Conservation (phyloP, 1,284 basidiomycete genomes). For the Sporisorium graminicola region DNA sequence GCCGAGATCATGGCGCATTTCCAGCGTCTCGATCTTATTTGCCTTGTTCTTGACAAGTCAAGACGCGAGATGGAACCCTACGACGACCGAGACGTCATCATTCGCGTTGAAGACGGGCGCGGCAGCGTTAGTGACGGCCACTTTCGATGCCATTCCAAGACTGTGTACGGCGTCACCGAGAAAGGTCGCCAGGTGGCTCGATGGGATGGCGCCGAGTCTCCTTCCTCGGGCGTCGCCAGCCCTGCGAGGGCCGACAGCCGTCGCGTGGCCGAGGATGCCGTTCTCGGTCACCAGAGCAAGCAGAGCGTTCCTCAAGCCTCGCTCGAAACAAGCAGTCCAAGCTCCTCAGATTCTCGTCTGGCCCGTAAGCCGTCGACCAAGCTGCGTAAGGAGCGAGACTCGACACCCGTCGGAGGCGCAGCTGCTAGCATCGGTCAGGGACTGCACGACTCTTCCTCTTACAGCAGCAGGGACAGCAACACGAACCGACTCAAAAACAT, state of each 20-base stretch:
- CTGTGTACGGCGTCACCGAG: slow-evolving; percentile 92
- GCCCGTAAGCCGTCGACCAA: slow-evolving; percentile 82
- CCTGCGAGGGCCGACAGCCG: slow-evolving; percentile 23
- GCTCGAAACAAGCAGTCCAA: slow-evolving; percentile 31
- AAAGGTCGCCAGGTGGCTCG: slow-evolving; percentile 86
- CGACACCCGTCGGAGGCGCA: slow-evolving; percentile 4
- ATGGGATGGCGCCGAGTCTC: slow-evolving; percentile 71
- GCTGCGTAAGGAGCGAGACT: slow-evolving; percentile 72
- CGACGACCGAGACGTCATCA: slow-evolving; percentile 53
- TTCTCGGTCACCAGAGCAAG: slow-evolving; percentile 2
- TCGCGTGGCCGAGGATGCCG: slow-evolving; percentile 15
- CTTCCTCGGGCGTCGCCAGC: slow-evolving; percentile 22
- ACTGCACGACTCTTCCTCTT: slow-evolving; percentile 47
- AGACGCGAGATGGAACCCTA: slow-evolving; percentile 58
- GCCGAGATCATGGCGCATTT: slow-evolving; percentile 98
- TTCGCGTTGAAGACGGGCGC: slow-evolving; percentile 59
- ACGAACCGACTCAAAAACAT: slow-evolving; percentile 91
- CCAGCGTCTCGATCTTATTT: slow-evolving; percentile 91
- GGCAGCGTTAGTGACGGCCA: slow-evolving; percentile 72
- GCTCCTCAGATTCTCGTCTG: slow-evolving; percentile 75
- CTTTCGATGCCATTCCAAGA: slow-evolving; percentile 93
- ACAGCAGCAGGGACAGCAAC: slow-evolving; percentile 78
- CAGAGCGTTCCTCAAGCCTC: background rate
- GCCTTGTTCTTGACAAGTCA: slow-evolving; percentile 76
- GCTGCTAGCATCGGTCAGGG: slow-evolving; percentile 36